Percentiles rank a stretch among this genome's conserved stretches.
phyloP scores from a whole-genome alignment of 192 early-diverging fungal species.

The Podila horticola region DNA sequence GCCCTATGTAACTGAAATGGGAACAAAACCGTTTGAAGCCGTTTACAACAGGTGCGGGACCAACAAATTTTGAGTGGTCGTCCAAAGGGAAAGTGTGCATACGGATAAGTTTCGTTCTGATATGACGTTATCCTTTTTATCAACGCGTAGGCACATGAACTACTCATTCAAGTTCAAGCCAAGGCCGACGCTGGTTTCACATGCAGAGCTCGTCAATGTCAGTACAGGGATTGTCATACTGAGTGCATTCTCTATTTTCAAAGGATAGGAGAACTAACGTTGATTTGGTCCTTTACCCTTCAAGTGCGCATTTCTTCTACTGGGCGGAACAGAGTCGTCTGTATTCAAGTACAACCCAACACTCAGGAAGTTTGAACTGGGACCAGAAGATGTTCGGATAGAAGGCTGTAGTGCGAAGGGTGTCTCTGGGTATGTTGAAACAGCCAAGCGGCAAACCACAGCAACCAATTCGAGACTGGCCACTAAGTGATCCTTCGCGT shows the following conservation, averaged over 20 bases:
- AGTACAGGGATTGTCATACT: background rate
- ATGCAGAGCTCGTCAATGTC: conserved; percentile 14
- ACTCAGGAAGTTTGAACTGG: conserved; percentile 16
- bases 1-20: conserved; percentile 27
- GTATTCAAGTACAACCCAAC: conserved; percentile 21
- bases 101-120: too few relatives aligned
- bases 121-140: background rate
- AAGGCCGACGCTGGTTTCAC: background rate
- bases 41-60: conserved; percentile 25
- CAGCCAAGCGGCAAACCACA: background rate
- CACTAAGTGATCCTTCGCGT: background rate
- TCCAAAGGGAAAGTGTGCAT: too few relatives aligned
- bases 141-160: conserved; percentile 10
- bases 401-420: conserved; percentile 34
- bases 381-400: conserved; percentile 10
- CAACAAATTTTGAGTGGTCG: background rate
- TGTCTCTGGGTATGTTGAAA: conserved; percentile 14
- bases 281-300: background rate
- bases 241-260: too few relatives aligned
- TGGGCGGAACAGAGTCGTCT: conserved; percentile 25
- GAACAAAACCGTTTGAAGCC: conserved; percentile 15
- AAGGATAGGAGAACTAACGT: background rate
- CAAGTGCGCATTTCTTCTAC: conserved; percentile 21
- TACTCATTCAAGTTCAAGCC: conserved; percentile 33
- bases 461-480: background rate